Conservation (phyloP, 805 yeast species). For the Candida incommunis region DNA sequence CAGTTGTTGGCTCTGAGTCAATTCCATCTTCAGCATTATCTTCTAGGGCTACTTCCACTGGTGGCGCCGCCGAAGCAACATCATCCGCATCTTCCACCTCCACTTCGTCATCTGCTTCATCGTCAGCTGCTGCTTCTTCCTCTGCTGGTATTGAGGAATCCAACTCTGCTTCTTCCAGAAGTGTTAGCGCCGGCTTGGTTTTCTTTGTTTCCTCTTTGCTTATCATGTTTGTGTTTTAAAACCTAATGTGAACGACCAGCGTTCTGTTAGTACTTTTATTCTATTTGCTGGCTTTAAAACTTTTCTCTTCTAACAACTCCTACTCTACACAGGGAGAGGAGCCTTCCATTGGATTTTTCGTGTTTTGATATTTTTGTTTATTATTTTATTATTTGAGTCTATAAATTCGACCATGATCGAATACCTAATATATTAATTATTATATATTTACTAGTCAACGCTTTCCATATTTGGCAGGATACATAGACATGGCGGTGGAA, state of each 20-base stretch:
- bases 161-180: constrained; percentile 1
- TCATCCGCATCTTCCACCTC: neutral
- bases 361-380: neutral
- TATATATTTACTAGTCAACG: neutral
- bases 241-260: neutral
- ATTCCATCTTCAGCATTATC: neutral
- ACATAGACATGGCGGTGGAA: no score
- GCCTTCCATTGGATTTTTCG: neutral
- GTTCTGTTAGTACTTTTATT: neutral
- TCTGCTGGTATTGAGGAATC: neutral
- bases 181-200: neutral
- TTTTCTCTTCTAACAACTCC: neutral
- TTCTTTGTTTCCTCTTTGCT: neutral
- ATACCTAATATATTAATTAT: constrained; percentile 1
- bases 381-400: neutral
- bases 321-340: neutral
- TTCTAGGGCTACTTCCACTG: neutral
- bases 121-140: neutral
- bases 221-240: neutral
- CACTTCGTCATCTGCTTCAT: neutral
- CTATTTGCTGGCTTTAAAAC: neutral
- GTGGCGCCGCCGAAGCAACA: neutral
- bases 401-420: neutral
- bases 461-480: no score
- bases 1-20: neutral